Evolutionary conservation across 148 eudicot genomes (phyloP), one percentile per base, ranked within the genome.

Genomic region (Cornus controversa): DNA sequence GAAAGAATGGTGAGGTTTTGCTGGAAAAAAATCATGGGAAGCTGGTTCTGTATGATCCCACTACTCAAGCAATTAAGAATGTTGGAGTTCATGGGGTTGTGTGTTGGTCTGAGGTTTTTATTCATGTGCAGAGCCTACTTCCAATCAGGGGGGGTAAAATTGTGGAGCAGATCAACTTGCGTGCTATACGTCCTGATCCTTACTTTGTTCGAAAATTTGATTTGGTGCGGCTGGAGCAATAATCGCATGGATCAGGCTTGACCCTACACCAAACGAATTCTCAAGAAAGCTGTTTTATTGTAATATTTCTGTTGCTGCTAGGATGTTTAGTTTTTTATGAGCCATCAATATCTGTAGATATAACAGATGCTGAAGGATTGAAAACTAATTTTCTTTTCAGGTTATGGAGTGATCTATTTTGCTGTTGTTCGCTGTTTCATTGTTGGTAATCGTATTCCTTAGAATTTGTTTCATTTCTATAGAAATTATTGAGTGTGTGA

Each of bases 1-100:
- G 75, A 76, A 73, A 27, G 69, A 78, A 82, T 22, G 74, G 84
- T 58, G 78, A 78, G 37, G 63, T 82, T 45, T 22, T 82, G 16
- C 67, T 80, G 63, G 78, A 78, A 37, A 70, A 77, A 47, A 57
- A 68, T 31, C 22, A 69, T 25, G 74, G 75, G 16, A 75, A 66
- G 40, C 62, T 82, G 34, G 63, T 68, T 70, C 16, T 82, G 68
- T 78, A 78, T 74, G 67, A 78, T 70, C 80, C 78, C 37, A 62
- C 6, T 69, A 70, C 84, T 54, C 37, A 45, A 40, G 47, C 37
- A 40, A 53, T 81, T 31, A 69, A 72, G 78, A 71, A 60, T 78
- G 40, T 82, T 69, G 75, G 64, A 53, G 34, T 27, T 25, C 45
- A 68, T 29, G 81, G 75, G 74, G 81, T 73, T 78, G 66, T 34